Evolutionary conservation across 495 filamentous ascomycete genomes (phyloP), one percentile per base, ranked within the genome.

Genomic region (Penicillium canescens): DNA sequence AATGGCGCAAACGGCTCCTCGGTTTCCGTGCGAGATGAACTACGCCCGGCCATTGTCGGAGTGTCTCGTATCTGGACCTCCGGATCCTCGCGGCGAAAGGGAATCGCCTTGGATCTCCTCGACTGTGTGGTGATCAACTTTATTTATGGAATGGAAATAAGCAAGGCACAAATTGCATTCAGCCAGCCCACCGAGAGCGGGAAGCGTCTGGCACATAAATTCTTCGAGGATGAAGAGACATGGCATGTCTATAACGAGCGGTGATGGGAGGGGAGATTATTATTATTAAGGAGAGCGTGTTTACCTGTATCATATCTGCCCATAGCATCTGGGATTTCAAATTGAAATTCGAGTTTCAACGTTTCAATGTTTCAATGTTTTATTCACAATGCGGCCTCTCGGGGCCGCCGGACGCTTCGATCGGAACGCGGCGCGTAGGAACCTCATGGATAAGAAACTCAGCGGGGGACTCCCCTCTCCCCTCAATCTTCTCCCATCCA

Each of bases 181-280:
- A 89, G 85, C 62, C 87, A 90, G 60, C 85, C 86, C n/a, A 90
- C 86, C 3, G 85, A 85, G 61, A 88, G 83, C 61, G 87, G 87
- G 20, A 78, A 76, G 20, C 59, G 64, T 36, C 70, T 90, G 53
- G 87, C 87, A 10, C 75, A 80, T 65, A 77, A 75, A 37, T 90
- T 87, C 71, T 89, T 87, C 54, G 79, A 78, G 33, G 66, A 55
- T 2, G 68, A 75, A 37, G 69, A 70, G 50, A 72, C 70, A 43
- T 82, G 79, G 79, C 76, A 76, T 71, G 77, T 81, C 35, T 82
- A 81, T 66, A 66, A 73, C 43, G 78, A 78, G 56, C 56, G 50
- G 50, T 66, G 63, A 64, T 58, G 54, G 63, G 12, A 23, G 33
- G 13, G 21, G 34, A 43, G 46, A 33, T 23, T 16, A 11, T 50